A percentile compares a stretch with the other conserved stretches of the same genome.
Conservation (phyloP, 1,139 yeast genomes). For the Nakaseomyces uthaithaninus region DNA sequence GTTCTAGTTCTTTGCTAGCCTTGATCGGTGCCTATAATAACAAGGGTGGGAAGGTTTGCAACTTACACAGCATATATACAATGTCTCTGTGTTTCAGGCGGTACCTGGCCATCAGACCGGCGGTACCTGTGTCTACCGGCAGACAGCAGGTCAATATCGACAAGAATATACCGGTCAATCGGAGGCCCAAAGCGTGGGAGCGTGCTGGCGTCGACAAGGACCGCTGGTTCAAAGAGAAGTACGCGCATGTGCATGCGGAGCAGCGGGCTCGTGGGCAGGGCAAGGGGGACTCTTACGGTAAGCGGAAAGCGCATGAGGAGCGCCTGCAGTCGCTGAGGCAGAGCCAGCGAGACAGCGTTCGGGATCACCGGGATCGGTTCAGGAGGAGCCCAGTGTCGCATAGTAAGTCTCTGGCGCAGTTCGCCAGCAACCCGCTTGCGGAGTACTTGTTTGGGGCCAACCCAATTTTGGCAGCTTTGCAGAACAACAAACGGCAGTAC, state of each 20-base stretch:
- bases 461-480: slow-evolving; percentile 63
- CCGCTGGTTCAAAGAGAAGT: slow-evolving; percentile 45
- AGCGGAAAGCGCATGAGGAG: slow-evolving; percentile 3
- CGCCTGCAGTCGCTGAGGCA: not conserved
- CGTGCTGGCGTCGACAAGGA: slow-evolving; percentile 46
- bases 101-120: slow-evolving; percentile 1
- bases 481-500: slow-evolving; percentile 45
- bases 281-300: not conserved
- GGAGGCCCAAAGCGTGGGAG: slow-evolving; percentile 50
- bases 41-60: too few relatives aligned
- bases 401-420: not conserved
- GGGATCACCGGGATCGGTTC: not conserved
- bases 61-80: too few relatives aligned
- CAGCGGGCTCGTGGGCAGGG: slow-evolving; percentile 25
- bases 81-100: too few relatives aligned
- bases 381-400: slow-evolving; percentile 8
- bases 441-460: slow-evolving; percentile 76
- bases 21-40: too few relatives aligned
- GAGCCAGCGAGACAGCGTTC: slow-evolving; percentile 1
- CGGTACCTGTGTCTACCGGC: not conserved
- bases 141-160: slow-evolving; percentile 31
- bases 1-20: too few relatives aligned
- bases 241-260: slow-evolving; percentile 51
- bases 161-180: slow-evolving; percentile 37
- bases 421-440: slow-evolving; percentile 38